phyloP scores from a whole-genome alignment of 1,284 basidiomycete genomes.

The Ganoderma meredithae region DNA sequence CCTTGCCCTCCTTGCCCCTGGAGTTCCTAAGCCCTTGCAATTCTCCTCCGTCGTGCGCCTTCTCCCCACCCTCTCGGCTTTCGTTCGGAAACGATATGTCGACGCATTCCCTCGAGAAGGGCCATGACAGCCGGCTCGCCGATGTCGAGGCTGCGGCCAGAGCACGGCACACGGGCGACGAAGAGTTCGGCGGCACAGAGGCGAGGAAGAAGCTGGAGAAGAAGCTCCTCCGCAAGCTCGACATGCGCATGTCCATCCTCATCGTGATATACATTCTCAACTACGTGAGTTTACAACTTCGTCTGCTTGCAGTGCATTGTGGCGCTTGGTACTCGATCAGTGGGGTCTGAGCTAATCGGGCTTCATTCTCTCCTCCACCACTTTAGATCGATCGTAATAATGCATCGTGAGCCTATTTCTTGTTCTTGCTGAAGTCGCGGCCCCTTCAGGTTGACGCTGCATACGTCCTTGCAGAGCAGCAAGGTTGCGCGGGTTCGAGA shows the following conservation, averaged over 20 bases:
- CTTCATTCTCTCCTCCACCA: neutral
- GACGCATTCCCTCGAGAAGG: slow-evolving; percentile 25
- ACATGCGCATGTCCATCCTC: slow-evolving; percentile 69
- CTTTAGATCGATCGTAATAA: slow-evolving; percentile 72
- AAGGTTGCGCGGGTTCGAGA: slow-evolving; percentile 73
- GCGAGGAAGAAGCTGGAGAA: slow-evolving; percentile 55
- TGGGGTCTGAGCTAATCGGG: slow-evolving; percentile 28
- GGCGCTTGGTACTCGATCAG: neutral
- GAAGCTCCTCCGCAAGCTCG: slow-evolving; percentile 65
- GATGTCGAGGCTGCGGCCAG: slow-evolving; percentile 30
- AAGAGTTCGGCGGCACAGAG: slow-evolving; percentile 52
- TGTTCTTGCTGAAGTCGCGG: neutral
- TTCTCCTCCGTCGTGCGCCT: neutral
- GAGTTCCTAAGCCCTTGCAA: slow-evolving; percentile 20
- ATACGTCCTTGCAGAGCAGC: slow-evolving; percentile 56
- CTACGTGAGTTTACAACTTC: slow-evolving; percentile 49
- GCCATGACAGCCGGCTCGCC: slow-evolving; percentile 12
- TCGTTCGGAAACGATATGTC: slow-evolving; percentile 18
- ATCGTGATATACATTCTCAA: slow-evolving; percentile 75
- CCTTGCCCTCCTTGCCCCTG: slow-evolving; percentile 18
- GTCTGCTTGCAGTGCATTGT: neutral
- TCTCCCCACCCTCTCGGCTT: neutral
- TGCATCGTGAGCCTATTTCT: slow-evolving; percentile 52
- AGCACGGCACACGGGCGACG: slow-evolving; percentile 37
- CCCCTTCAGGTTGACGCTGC: neutral